Conservation (phyloP, 2,329 filamentous ascomycete species). For the Trichocomaceae sp. region DNA sequence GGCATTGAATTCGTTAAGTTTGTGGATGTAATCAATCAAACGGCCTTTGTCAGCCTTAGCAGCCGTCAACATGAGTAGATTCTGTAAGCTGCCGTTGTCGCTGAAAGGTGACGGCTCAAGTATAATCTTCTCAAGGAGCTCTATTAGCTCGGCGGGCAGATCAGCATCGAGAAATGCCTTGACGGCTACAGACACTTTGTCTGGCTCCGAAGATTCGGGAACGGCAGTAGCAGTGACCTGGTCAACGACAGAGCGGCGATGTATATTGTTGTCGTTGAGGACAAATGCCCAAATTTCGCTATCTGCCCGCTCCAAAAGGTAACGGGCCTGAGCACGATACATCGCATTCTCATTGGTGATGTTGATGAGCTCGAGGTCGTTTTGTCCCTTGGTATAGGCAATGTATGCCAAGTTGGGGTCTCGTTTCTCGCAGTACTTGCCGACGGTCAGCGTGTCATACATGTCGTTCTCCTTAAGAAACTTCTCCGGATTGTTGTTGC, state of each 20-base stretch:
- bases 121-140: slow-evolving; percentile 97
- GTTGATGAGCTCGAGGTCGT: slow-evolving; percentile 92
- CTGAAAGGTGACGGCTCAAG: slow-evolving; percentile 99
- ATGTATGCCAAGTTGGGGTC: slow-evolving; percentile 95
- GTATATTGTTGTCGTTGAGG: slow-evolving; percentile 89
- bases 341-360: slow-evolving; percentile 99
- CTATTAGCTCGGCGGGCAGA: slow-evolving; percentile 87
- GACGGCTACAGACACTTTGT: slow-evolving; percentile 91
- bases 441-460: slow-evolving; percentile 85
- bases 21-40: slow-evolving; percentile 93
- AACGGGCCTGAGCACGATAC: slow-evolving; percentile 96
- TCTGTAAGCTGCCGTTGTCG: slow-evolving; percentile 94
- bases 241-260: slow-evolving; percentile 87
- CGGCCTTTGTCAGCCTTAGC: slow-evolving; percentile 93
- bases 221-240: slow-evolving; percentile 95
- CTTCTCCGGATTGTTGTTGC: slow-evolving; percentile 94
- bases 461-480: slow-evolving; percentile 97
- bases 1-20: slow-evolving; percentile 79
- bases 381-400: slow-evolving; percentile 92
- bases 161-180: slow-evolving; percentile 88
- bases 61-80: slow-evolving; percentile 90
- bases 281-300: slow-evolving; percentile 91
- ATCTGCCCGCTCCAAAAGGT: slow-evolving; percentile 85
- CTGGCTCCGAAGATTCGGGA: slow-evolving; percentile 82
- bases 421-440: slow-evolving; percentile 98